These are phyloP conservation scores for Hymenoscyphus occultus DNA, from an alignment of 2,329 filamentous ascomycete genomes.

Conservation along the genomic window DNA sequence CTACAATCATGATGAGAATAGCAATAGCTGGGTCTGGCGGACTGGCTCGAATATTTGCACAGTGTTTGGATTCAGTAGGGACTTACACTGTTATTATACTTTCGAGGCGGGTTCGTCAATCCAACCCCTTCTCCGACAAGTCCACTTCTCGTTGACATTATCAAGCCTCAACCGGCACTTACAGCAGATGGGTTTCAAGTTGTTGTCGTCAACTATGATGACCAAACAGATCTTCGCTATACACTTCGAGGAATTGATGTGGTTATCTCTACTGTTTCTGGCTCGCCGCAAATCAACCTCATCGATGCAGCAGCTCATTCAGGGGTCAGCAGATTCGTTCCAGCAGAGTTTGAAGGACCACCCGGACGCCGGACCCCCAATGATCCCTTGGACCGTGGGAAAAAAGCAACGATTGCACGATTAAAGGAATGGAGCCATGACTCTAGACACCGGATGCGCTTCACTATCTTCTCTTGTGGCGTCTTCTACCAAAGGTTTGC, in stretches of 20 bases:
- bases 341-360: constrained; percentile 71
- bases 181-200: constrained; percentile 55
- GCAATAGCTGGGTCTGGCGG: constrained; percentile 61
- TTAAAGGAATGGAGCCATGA: constrained; percentile 52
- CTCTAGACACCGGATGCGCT: constrained; percentile 54
- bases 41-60: constrained; percentile 55
- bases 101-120: constrained; percentile 55
- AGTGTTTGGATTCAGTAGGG: constrained; percentile 59
- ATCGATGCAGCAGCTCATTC: constrained; percentile 67
- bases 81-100: constrained; percentile 66
- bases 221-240: constrained; percentile 56
- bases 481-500: constrained; percentile 74
- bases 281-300: constrained; percentile 63
- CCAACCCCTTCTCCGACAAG: not conserved
- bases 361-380: constrained; percentile 50
- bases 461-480: constrained; percentile 70
- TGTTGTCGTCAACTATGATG: constrained; percentile 64
- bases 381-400: constrained; percentile 61
- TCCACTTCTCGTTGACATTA: constrained; percentile 13
- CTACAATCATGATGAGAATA: constrained; percentile 49
- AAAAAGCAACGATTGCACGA: constrained; percentile 52
- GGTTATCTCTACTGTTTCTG: constrained; percentile 71
- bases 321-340: constrained; percentile 66
- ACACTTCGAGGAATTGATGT: constrained; percentile 70
- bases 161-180: constrained; percentile 38